These are phyloP conservation scores for Bryoglossum gracile DNA, from an alignment of 495 filamentous ascomycete species.

Conservation along the genomic window DNA sequence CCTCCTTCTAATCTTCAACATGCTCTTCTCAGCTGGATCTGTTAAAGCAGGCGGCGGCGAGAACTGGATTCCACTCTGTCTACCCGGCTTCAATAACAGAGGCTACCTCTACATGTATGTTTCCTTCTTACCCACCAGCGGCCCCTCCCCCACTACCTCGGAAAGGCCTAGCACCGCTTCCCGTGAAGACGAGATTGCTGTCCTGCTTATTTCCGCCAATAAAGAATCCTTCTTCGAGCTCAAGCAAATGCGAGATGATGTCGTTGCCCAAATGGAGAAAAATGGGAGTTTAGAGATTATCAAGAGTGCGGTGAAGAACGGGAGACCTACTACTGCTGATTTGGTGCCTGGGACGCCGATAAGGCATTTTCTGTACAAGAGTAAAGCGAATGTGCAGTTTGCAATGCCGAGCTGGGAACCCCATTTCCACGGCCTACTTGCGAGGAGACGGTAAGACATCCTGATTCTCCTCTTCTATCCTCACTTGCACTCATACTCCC, in stretches of 20 bases:
- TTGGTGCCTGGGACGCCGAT: constrained; percentile 74
- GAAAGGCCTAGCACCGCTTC: constrained; percentile 14
- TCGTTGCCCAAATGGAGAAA: constrained; percentile 69
- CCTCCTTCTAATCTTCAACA: constrained; percentile 94
- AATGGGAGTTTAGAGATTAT: constrained; percentile 70
- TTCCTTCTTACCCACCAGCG: constrained; percentile 59
- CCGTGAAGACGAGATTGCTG: constrained; percentile 67
- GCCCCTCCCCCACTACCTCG: constrained; percentile 9
- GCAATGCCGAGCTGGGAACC: constrained; percentile 78
- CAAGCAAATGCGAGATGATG: constrained; percentile 71
- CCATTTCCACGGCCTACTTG: constrained; percentile 55
- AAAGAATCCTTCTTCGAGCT: constrained; percentile 91
- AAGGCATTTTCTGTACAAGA: constrained; percentile 92
- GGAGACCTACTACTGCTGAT: constrained; percentile 61
- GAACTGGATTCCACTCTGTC: constrained; percentile 94
- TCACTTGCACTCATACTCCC: neutral
- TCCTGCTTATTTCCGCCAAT: constrained; percentile 85
- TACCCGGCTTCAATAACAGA: constrained; percentile 94
- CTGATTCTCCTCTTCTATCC: constrained; percentile 2
- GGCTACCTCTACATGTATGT: constrained; percentile 99
- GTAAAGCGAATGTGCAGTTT: constrained; percentile 88
- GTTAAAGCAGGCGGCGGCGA: constrained; percentile 83
- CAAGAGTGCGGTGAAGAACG: constrained; percentile 58
- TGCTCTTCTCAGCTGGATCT: constrained; percentile 93
- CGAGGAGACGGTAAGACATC: constrained; percentile 51